Base-by-base conservation (phyloP, 139 green algal genomes). In the Chlamydomonas sphaeroides region DNA sequence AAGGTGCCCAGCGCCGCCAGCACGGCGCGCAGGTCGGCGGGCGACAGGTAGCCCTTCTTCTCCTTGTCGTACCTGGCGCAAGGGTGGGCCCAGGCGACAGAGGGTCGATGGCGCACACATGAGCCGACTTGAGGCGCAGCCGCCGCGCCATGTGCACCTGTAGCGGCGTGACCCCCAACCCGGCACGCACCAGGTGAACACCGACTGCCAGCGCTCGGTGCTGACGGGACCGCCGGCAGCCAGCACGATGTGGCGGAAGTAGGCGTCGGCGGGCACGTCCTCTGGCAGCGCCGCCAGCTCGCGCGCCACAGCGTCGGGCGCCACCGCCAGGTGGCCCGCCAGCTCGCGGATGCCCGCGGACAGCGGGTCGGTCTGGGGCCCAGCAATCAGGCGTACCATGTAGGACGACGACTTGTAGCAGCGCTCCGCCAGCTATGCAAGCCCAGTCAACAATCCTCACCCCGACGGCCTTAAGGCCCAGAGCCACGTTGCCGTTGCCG, bases 1-100 rank as follows among this genome's bases (percentile, higher is more conserved):
- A 95, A 84, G 53, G 92, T 71, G 36, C 92, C 90, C 48, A 93
- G 76, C 70, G 93, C 90, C 8, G 49, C 14, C 59, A 95, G 74
- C 38, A 91, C 67, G 28, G 33, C n/a, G 57, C 70, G 65, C 49
- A 87, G 66, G 41, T 41, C 32, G 32, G 39, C 7, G 38, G 33
- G 39, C 26, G 82, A 57, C 26, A 91, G 70, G 18, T 51, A 82
- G 38, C 62, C 73, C 6, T 66, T 57, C 30, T 36, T 42, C 1
- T 80, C 82, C 28, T 57, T 70, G 68, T 91, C 83, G 68, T 91
- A 88, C 78, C 80, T 85, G 61, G 8, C n/a, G n/a, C n/a, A n/a
- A n/a, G n/a, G n/a, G n/a, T n/a, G n/a, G n/a, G n/a, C n/a, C n/a
- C n/a, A n/a, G n/a, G n/a, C n/a, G n/a, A n/a, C n/a, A n/a, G n/a